These are phyloP conservation scores for Baeospora myosura DNA, from an alignment of 1,284 basidiomycete species.

Conservation along the genomic window DNA sequence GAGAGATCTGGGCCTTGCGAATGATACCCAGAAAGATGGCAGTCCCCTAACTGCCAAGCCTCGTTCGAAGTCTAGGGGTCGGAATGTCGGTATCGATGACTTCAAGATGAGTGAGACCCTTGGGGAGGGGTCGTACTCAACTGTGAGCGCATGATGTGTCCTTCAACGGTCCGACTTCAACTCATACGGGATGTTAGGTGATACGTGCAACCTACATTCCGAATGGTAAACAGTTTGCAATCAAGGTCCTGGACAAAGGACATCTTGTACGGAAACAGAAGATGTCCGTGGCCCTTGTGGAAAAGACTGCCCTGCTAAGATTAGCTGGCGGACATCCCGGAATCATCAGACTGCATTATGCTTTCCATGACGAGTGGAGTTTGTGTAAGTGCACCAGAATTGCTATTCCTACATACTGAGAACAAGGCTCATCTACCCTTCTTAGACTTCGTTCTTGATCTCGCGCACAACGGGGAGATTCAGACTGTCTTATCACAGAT, in stretches of 20 bases:
- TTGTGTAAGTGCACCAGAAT: constrained; percentile 79
- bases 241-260: constrained; percentile 73
- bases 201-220: constrained; percentile 47
- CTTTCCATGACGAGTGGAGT: constrained; percentile 80
- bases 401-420: constrained; percentile 2
- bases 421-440: neutral
- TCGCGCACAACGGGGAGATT: constrained; percentile 87
- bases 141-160: constrained; percentile 34
- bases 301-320: constrained; percentile 54
- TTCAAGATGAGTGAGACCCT: constrained; percentile 65
- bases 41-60: constrained; percentile 19
- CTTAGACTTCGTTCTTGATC: constrained; percentile 85
- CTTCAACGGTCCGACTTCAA: constrained; percentile 1
- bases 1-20: constrained; percentile 45
- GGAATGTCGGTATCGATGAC: constrained; percentile 48
- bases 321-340: constrained; percentile 73
- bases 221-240: constrained; percentile 61
- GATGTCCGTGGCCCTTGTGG: constrained; percentile 53
- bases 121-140: constrained; percentile 79
- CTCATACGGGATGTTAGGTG: constrained; percentile 39
- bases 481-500: constrained; percentile 70
- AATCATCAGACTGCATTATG: constrained; percentile 72
- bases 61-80: constrained; percentile 32
- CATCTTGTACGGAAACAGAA: constrained; percentile 66
- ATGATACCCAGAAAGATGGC: constrained; percentile 23